Evolutionary conservation across 2,329 filamentous ascomycete species (phyloP), one percentile per base, ranked within the genome.

Genomic region (Cytospora leucostoma): DNA sequence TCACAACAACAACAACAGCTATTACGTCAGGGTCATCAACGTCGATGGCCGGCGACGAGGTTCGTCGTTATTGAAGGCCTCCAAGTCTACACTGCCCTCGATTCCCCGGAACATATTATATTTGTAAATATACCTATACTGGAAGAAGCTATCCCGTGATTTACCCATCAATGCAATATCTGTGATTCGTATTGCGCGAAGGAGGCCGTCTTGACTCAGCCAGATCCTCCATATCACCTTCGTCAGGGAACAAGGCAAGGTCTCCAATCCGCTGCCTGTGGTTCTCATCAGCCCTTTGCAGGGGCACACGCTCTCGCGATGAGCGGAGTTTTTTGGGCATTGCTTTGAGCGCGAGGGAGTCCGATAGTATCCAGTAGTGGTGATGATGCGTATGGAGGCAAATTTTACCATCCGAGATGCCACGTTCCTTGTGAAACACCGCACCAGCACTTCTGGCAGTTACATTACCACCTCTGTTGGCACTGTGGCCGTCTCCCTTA

Each of bases 341-440:
- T 13, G 62, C 40, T 56, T 60, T 35, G 40, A 65, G 61, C 37
- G 44, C 38, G 34, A 47, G 27, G 3, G 63, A 50, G 33, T 57
- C 59, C 13, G 65, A 62, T 11, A 59, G 57, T 32, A 66, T 66
- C 84, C 84, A 86, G 76, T 86, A 87, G 75, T 87, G 84, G 72
- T 87, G 84, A 69, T 87, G 83, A 69, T 87, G 84, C 67, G 80
- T 84, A 71, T 87, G 84, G 63, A 85, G 68, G 68, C 84, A 85
- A 67, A 82, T 37, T 37, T 64, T 62, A 19, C 51, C 60, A 11
- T 57, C 56, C 6, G 10, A 5, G 0, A 27, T 38, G 15, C 59
- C 38, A 47, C 35, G 38, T 13, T 50, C 35, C 7, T 44, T 11
- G 13, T 34, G 49, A 34, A 58, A 61, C 13, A 54, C n/a, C 51